Evolutionary conservation across 257 asterid species (phyloP), one percentile per base, ranked within the genome.

Genomic region (Verbena officinalis): DNA sequence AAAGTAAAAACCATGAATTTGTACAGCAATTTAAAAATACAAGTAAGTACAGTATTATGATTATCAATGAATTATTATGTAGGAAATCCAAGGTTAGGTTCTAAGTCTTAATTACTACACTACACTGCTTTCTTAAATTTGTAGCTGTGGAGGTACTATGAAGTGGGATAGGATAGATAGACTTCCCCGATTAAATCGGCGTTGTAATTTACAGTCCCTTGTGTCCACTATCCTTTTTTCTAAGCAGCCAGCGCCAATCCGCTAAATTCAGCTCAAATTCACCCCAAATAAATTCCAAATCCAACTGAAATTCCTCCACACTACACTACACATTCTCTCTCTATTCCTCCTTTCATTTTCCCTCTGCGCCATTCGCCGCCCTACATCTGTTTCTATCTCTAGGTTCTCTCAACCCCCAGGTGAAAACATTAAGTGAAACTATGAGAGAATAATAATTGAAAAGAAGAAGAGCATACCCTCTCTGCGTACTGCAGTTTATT

Each of bases 211-310:
- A 1, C 30, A 20, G 0, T 44, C 51, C 8, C 12, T 20, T 27
- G 24, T 7, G 6, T 17, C 27, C 24, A 7, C 8, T 17, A n/a
- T 23, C 8, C 30, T n/a, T n/a, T n/a, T n/a, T n/a, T n/a, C n/a
- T n/a, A n/a, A 27, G 33, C 33, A 27, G 33, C 33, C 33, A 27
- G 33, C 17, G 24, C 49, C 21, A 24, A 38, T 12, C 38, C 24
- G 38, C 49, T 21, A 76, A 75, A 78, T 73, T 64, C 77, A 64
- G 63, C 81, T 60, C 51, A 78, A 80, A 83, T 83, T 77, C 82
- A 62, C 49, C 60, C 49, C 74, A 77, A 69, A 79, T 83, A 64
- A 71, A 76, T 55, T 49, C 78, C 71, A 53, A 61, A 74, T 57
- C 63, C 69, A 66, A 60, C 54, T 67, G 67, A 70, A 73, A 62